Base-by-base conservation (phyloP, 176 grass and related monocot genomes). In the Juncus effusus region DNA sequence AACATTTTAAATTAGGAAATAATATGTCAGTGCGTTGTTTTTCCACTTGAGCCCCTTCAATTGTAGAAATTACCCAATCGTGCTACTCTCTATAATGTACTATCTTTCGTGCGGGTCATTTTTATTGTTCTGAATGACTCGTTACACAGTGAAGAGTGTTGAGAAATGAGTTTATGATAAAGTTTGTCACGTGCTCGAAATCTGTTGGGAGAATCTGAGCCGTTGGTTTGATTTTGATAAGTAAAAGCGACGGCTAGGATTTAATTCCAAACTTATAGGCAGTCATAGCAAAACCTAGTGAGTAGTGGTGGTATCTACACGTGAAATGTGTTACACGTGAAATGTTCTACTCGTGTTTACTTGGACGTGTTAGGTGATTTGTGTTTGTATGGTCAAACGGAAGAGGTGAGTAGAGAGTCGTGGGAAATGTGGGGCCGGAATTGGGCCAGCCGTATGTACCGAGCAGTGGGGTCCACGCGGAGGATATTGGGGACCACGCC, bases 391-490 rank as follows among this genome's bases (percentile, higher is more conserved):
- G 3, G 51, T 36, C 62, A 51, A 66, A 7, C 36, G 28, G 70
- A 8, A 2, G 4, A 42, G 19, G 70, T 41, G 14, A 7, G 7
- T 36, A 42, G 13, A 3, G 78, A 63, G 74, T 56, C 5, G 60
- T 36, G 19, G 19, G 38, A 10, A 13, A 6, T 35, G 10, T 61
- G 84, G 84, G 75, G 64, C 39, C 54, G 6, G 50, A 10, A 5
- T 44, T 70, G 42, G 51, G 63, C 72, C 67, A 70, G 87, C 87
- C 82, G 79, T 60, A 69, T 80, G 40, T 71, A 64, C 79, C 38
- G 35, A 60, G 4, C 4, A 0, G 50, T 40, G 61, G 82, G 87
- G 79, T 76, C 79, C 61, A 80, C 71, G 51, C 57, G 19, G 51
- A 61, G 2, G 65, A 67, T 61, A 15, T 56, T 77, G 70, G 0